Percentiles rank a stretch among this genome's conserved stretches.
phyloP scores from a whole-genome alignment of 1,139 yeast species.

The Candida labiduridarum region DNA sequence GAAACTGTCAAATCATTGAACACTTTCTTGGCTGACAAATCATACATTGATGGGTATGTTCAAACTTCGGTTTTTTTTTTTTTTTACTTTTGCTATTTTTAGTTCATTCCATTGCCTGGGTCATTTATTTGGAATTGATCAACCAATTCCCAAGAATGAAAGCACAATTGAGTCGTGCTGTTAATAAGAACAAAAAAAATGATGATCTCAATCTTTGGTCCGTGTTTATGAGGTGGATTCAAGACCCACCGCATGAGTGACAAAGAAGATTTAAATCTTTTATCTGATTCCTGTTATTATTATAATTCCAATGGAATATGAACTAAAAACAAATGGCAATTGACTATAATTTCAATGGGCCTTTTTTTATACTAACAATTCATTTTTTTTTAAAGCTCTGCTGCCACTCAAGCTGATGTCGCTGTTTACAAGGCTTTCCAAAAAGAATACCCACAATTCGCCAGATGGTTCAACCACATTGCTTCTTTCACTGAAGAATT shows the following conservation, averaged over 20 bases:
- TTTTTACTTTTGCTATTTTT: background rate
- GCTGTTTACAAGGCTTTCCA: constrained; percentile 94
- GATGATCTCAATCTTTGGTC: constrained; percentile 85
- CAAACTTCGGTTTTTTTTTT: background rate
- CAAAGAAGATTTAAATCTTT: constrained; percentile 56
- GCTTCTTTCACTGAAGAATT: constrained; percentile 90
- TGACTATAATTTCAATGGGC: background rate
- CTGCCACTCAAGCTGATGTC: constrained; percentile 96
- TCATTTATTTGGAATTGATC: no score
- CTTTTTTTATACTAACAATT: constrained; percentile 13
- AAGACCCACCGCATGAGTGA: constrained; percentile 94
- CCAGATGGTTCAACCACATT: constrained; percentile 99
- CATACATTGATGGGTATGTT: constrained; percentile 92
- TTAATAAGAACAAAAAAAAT: constrained; percentile 23
- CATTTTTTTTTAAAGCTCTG: constrained; percentile 48
- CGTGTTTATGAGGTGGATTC: constrained; percentile 95
- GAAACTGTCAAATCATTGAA: constrained; percentile 85
- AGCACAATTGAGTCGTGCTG: no score
- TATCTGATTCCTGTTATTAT: constrained; percentile 29
- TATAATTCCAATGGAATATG: background rate
- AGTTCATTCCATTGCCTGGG: background rate
- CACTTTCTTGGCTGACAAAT: constrained; percentile 86
- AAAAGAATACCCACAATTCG: constrained; percentile 86
- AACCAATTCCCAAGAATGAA: no score
- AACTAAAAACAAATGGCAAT: background rate